Base-by-base conservation (phyloP, 495 filamentous ascomycete genomes). In the Penicillium coprophilum region DNA sequence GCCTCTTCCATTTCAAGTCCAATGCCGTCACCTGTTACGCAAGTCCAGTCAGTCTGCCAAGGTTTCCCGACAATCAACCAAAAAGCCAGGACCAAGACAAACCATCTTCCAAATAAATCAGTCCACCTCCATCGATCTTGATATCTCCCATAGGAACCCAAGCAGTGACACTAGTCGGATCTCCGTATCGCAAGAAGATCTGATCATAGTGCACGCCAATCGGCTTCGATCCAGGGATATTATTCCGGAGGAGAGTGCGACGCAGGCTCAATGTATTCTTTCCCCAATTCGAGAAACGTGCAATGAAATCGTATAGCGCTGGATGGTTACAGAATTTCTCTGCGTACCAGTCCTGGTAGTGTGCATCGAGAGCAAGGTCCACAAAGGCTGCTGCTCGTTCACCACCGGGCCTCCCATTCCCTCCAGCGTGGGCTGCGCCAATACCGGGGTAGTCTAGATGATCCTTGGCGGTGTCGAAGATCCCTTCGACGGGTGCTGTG, bases 161-260 rank as follows among this genome's bases (percentile, higher is more conserved):
- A 6, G 82, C 83, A 17, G 84, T 88, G 6, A 87, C 59, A 56
- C 73, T 77, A 1, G 79, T 82, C 7, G 80, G 74, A 28, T 82
- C 80, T 0, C 83, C 84, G 56, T 80, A 62, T 2, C 84, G 65
- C n/a, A 88, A 68, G 66, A 87, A 88, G 27, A 85, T 82, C 64
- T 85, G 83, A 59, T 88, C 85, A 60, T 87, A 87, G 60, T 87
- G 85, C 0, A 87, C 80, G 0, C 81, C 82, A 51, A 83, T 87
- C 0, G 82, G 79, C 59, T 82, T 76, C 9, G 77, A 78, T 1
- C 78, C 74, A 6, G 85, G 85, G 13, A 82, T 76, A 55, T 85
- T 86, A 59, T 86, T 82, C 27, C 85, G 67, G 54, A 87, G 59
- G 21, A 86, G 59, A 0, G 79, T 79, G 15, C 80, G 69, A 41